Conservation (phyloP, 23 red algal genomes). For the Agarophyton chilense region DNA sequence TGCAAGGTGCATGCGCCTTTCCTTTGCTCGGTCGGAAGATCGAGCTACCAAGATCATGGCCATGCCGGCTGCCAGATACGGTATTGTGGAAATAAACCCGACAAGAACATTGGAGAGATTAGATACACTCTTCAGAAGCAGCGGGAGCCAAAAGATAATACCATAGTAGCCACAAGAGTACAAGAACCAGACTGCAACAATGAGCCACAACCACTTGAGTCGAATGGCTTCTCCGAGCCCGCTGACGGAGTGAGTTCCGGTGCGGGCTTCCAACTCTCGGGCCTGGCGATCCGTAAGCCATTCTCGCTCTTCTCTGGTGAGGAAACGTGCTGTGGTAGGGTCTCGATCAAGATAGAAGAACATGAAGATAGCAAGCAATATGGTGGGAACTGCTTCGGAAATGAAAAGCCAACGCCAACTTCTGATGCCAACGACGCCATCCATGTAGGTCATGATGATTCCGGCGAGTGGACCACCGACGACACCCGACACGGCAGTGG, state of each 20-base stretch:
- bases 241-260: constrained; percentile 31
- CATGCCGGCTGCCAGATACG: constrained; percentile 36
- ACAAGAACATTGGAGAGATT: constrained; percentile 53
- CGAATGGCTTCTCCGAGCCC: constrained; percentile 53
- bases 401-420: constrained; percentile 77
- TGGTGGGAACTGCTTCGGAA: constrained; percentile 53
- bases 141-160: constrained; percentile 75
- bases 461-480: constrained; percentile 64
- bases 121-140: constrained; percentile 58
- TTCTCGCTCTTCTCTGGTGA: constrained; percentile 51
- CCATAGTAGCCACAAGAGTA: constrained; percentile 73
- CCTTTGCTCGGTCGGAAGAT: constrained; percentile 56
- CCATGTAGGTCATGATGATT: constrained; percentile 53
- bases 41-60: constrained; percentile 66
- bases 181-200: constrained; percentile 63
- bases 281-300: constrained; percentile 58
- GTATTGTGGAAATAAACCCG: constrained; percentile 58
- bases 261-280: constrained; percentile 40
- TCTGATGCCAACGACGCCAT: constrained; percentile 29
- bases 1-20: constrained; percentile 62
- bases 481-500: constrained; percentile 67
- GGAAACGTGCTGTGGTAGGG: constrained; percentile 47
- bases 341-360: constrained; percentile 60
- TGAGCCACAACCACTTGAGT: constrained; percentile 63
- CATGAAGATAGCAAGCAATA: constrained; percentile 56